These are phyloP conservation scores for Globisporangium cederbergense DNA, from an alignment of 352 stramenopile genomes.

Conservation along the genomic window DNA sequence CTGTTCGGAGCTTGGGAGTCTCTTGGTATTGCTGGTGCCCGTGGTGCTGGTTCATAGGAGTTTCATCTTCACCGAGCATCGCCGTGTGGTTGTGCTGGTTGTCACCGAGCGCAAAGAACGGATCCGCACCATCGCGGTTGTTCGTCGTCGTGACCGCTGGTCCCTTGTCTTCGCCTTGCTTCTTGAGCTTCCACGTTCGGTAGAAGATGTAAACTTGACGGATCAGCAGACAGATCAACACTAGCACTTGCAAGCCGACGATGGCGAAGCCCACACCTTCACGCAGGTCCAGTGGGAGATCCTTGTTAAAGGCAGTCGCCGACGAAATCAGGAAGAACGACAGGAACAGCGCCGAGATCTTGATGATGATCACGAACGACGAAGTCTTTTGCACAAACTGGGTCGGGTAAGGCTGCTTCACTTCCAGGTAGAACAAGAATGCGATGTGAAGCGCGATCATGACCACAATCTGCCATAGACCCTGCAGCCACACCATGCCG, in stretches of 20 bases:
- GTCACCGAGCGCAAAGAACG: conserved; percentile 46
- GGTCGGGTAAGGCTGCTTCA: conserved; percentile 79
- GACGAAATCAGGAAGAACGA: conserved; percentile 80
- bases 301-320: conserved; percentile 58
- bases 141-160: conserved; percentile 39
- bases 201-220: conserved; percentile 88
- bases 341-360: conserved; percentile 82
- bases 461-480: conserved; percentile 72
- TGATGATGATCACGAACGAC: conserved; percentile 88
- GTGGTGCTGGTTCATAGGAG: conserved; percentile 13
- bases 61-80: conserved; percentile 37
- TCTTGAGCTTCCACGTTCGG: conserved; percentile 79
- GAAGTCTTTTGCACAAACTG: conserved; percentile 84
- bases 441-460: conserved; percentile 73
- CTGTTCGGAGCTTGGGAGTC: conserved; percentile 3
- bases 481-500: conserved; percentile 72
- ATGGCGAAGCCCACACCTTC: conserved; percentile 80
- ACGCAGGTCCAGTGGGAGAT: conserved; percentile 69
- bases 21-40: conserved; percentile 11
- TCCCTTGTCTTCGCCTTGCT: conserved; percentile 62
- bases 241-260: conserved; percentile 74
- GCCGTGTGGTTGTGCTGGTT: conserved; percentile 29
- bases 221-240: conserved; percentile 78
- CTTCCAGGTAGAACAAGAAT: conserved; percentile 81
- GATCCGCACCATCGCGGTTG: conserved; percentile 41